Base-by-base conservation (phyloP, 2,329 filamentous ascomycete genomes). In the Exophiala viscosa region DNA sequence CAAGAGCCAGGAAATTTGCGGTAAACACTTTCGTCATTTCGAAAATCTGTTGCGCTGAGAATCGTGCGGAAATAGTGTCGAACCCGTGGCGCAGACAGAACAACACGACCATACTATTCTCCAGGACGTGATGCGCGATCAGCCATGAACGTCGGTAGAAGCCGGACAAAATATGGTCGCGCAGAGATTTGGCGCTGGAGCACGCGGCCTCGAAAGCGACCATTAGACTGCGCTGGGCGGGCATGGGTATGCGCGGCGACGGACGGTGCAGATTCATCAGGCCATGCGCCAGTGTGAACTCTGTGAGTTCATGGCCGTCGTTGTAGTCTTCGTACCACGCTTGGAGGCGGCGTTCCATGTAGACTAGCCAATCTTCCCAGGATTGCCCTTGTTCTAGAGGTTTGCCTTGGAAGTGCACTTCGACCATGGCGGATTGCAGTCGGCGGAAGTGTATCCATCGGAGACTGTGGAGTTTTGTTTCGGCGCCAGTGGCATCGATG, bases 1-100 rank as follows among this genome's bases (percentile, higher is more conserved):
- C 63, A 13, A 68, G 60, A 3, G 62, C 58, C 13, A 68, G 57
- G 44, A 67, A 64, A 45, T 68, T 67, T 31, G 58, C 55, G 3
- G 66, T 68, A 34, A 67, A 62, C 45, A 65, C 62, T 48, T 68
- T 68, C 5, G 66, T 64, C 55, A 65, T 64, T 36, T 67, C 64
- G 42, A 67, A 67, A 20, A 67, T 64, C 23, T 67, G 53, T n/a
- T 63, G 57, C 1, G 64, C 48, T 7, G 41, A 60, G 53, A 65
- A 66, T 11, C 60, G 58, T n/a, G 59, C 57, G 3, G 55, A 58
- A 36, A 68, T 66, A 18, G 62, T 61, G n/a, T 61, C 58, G 42
- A 63, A 64, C 45, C 63, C 65, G 48, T 67, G 63, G 5, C 66
- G 61, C 28, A 68, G 57, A 39, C 66, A 67, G 43, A 66, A 67